phyloP scores from a whole-genome alignment of 139 green algal genomes.

The Tetraselmis striata region DNA sequence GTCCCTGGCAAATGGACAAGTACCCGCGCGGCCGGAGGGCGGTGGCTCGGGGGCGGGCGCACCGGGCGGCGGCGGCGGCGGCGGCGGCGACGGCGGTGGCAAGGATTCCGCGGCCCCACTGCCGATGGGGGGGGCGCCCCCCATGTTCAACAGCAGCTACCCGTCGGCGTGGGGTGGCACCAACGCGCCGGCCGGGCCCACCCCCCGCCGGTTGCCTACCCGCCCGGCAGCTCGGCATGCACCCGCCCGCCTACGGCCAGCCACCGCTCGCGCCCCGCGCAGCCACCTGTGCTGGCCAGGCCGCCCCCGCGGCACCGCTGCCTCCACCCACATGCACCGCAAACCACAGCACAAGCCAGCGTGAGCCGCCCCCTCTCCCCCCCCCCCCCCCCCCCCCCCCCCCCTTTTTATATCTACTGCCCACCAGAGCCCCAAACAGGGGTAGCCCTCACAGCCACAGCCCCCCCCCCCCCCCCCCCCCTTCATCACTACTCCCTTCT shows the following conservation, averaged over 20 bases:
- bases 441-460: neutral
- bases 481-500: neutral
- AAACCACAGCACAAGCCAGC: neutral
- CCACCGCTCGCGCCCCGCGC: too few relatives aligned
- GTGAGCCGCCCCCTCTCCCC: too few relatives aligned
- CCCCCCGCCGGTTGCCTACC: neutral
- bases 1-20: neutral
- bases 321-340: neutral
- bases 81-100: too few relatives aligned
- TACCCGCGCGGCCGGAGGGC: neutral
- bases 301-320: too few relatives aligned
- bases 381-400: too few relatives aligned
- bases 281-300: neutral
- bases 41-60: neutral
- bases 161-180: too few relatives aligned
- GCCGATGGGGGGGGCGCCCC: neutral
- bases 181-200: too few relatives aligned
- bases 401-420: too few relatives aligned
- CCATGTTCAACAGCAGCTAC: too few relatives aligned
- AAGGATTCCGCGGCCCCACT: neutral
- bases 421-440: neutral
- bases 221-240: neutral
- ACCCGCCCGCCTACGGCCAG: neutral
- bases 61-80: too few relatives aligned
- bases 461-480: too few relatives aligned